Percentiles rank a stretch among this genome's conserved stretches.
phyloP scores from a whole-genome alignment of 2,329 filamentous ascomycete species.

The Capronia americana region DNA sequence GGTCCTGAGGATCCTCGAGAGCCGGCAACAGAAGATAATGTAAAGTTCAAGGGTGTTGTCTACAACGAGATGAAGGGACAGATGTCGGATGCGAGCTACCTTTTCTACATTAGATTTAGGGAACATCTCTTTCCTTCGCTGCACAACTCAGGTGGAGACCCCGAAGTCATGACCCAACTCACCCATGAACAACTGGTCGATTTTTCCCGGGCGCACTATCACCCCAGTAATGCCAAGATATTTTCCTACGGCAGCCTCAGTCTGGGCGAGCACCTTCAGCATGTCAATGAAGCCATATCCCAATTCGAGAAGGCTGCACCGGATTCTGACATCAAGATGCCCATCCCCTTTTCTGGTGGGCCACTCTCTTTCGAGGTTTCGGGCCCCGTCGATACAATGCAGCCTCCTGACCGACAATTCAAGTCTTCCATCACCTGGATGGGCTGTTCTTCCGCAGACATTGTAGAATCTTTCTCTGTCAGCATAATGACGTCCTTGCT shows the following conservation, averaged over 20 bases:
- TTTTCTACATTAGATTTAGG: conserved; percentile 95
- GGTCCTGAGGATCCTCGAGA: conserved; percentile 85
- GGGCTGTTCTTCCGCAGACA: conserved; percentile 79
- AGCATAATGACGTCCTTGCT: conserved; percentile 81
- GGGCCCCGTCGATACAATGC: conserved; percentile 85
- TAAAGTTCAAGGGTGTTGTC: conserved; percentile 94
- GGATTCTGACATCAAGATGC: conserved; percentile 76
- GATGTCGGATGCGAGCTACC: conserved; percentile 95
- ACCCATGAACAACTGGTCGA: conserved; percentile 87
- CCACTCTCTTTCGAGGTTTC: conserved; percentile 73
- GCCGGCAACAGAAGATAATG: conserved; percentile 44
- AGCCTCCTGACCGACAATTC: conserved; percentile 83
- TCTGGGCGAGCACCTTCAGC: conserved; percentile 76
- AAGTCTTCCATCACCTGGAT: conserved; percentile 96
- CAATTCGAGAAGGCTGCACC: conserved; percentile 73
- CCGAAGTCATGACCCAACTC: conserved; percentile 92
- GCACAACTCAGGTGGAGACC: conserved; percentile 96
- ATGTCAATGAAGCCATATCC: conserved; percentile 76
- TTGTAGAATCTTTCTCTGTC: conserved; percentile 87
- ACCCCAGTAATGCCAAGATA: conserved; percentile 95
- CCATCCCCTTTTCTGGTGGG: conserved; percentile 72
- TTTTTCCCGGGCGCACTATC: conserved; percentile 92
- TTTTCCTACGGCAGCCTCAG: conserved; percentile 96
- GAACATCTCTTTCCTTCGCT: conserved; percentile 93
- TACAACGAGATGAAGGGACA: conserved; percentile 99